Percentiles rank a stretch among this genome's conserved stretches.
Evolutionary conservation across 2,329 filamentous ascomycete genomes (phyloP).

Genomic region (Phyllosticta citrichinensis): DNA sequence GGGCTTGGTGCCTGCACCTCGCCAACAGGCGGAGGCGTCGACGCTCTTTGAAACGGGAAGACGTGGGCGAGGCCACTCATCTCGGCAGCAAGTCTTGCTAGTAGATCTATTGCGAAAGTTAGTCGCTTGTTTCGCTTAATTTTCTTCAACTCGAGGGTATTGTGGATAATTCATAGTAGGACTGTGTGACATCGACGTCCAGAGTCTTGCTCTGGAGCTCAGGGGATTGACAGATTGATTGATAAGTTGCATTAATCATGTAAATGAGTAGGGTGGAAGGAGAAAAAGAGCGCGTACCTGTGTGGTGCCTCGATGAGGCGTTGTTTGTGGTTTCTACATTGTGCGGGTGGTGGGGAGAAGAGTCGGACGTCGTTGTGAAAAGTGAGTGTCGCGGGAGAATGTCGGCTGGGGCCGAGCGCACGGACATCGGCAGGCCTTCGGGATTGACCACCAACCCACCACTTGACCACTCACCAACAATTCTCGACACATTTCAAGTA

Average conservation of each 20-base stretch:
- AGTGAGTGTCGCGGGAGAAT: background rate
- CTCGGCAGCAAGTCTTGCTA: background rate
- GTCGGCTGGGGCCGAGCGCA: background rate
- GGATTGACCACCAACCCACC: background rate
- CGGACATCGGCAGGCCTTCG: background rate
- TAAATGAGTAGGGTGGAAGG: background rate
- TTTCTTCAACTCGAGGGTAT: background rate
- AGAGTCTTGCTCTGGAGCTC: slow-evolving; percentile 2
- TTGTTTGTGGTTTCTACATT: slow-evolving; percentile 7
- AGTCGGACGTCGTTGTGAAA: slow-evolving; percentile 4
- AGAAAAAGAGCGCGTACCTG: background rate
- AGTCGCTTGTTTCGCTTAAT: background rate
- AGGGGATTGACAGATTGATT: slow-evolving; percentile 13
- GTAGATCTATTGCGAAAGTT: background rate
- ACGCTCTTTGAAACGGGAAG: slow-evolving; percentile 6
- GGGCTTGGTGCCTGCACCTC: background rate
- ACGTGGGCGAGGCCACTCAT: slow-evolving; percentile 10
- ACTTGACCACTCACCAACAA: background rate
- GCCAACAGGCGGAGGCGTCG: slow-evolving; percentile 1
- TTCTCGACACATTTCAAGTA: background rate
- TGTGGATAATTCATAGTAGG: slow-evolving; percentile 6
- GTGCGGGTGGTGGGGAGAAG: slow-evolving; percentile 4
- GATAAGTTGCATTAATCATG: slow-evolving; percentile 10
- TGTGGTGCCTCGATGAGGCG: slow-evolving; percentile 8
- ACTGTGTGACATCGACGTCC: slow-evolving; percentile 9